phyloP scores from a whole-genome alignment of 805 yeast species.

The Komagataella pseudopastoris region DNA sequence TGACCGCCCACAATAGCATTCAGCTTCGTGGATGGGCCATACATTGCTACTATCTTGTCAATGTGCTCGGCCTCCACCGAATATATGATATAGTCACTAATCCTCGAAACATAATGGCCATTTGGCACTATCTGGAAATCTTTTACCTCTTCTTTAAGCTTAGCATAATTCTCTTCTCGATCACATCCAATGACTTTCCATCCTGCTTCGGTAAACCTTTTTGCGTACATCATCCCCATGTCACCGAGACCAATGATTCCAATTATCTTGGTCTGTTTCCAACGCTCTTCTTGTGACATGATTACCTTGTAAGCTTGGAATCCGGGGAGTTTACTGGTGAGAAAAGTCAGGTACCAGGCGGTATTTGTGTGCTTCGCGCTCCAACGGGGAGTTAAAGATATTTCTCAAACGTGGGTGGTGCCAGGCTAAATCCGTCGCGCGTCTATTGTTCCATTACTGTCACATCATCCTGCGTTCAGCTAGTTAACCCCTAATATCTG shows the following conservation, averaged over 20 bases:
- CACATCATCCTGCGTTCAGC: background rate
- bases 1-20: conserved; percentile 97
- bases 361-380: background rate
- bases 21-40: conserved; percentile 80
- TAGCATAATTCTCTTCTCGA: conserved; percentile 47
- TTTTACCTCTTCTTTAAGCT: conserved; percentile 23
- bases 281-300: background rate
- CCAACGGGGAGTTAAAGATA: background rate
- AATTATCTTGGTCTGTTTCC: conserved; percentile 30
- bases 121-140: conserved; percentile 49
- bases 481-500: background rate
- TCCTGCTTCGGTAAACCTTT: conserved; percentile 63
- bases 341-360: background rate
- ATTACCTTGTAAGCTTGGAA: background rate
- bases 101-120: conserved; percentile 76
- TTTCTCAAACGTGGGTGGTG: background rate
- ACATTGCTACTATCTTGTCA: conserved; percentile 50
- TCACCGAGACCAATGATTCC: conserved; percentile 96
- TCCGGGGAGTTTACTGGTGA: background rate
- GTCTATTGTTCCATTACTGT: background rate
- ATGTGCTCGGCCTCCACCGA: conserved; percentile 89
- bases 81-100: conserved; percentile 74
- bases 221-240: conserved; percentile 88
- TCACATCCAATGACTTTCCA: conserved; percentile 89
- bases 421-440: background rate